Conservation (phyloP, 2,329 filamentous ascomycete genomes). For the Penicillium sp. region DNA sequence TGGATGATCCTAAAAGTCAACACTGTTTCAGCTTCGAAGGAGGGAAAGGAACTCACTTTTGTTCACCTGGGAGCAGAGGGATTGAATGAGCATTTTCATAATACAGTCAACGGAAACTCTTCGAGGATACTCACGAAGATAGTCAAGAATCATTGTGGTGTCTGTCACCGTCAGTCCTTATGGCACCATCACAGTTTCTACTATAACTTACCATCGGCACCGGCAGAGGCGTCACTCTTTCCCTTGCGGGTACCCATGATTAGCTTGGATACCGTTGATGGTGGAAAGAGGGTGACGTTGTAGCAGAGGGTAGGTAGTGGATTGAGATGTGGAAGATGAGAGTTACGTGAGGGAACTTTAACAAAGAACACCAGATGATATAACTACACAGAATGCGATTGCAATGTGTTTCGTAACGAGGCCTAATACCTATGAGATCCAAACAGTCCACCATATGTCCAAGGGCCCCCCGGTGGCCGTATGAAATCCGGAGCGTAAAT, state of each 20-base stretch:
- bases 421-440: conserved; percentile 15
- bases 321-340: neutral
- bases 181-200: neutral
- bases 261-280: neutral
- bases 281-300: neutral
- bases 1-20: conserved; percentile 20
- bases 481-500: conserved; percentile 20
- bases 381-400: conserved; percentile 1
- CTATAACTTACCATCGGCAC: conserved; percentile 29
- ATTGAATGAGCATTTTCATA: neutral
- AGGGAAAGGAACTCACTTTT: conserved; percentile 40
- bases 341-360: neutral
- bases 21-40: neutral
- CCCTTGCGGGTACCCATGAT: conserved; percentile 40
- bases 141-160: conserved; percentile 46
- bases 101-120: neutral
- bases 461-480: conserved; percentile 11
- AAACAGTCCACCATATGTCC: conserved; percentile 21
- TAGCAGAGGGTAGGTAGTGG: neutral
- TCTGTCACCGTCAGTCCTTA: conserved; percentile 9
- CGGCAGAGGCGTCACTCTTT: conserved; percentile 30
- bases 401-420: conserved; percentile 10
- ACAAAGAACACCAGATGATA: neutral
- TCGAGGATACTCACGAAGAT: conserved; percentile 44
- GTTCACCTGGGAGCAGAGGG: conserved; percentile 36